phyloP scores from a whole-genome alignment of 345 rosid genomes.

The Hirschfeldia incana region DNA sequence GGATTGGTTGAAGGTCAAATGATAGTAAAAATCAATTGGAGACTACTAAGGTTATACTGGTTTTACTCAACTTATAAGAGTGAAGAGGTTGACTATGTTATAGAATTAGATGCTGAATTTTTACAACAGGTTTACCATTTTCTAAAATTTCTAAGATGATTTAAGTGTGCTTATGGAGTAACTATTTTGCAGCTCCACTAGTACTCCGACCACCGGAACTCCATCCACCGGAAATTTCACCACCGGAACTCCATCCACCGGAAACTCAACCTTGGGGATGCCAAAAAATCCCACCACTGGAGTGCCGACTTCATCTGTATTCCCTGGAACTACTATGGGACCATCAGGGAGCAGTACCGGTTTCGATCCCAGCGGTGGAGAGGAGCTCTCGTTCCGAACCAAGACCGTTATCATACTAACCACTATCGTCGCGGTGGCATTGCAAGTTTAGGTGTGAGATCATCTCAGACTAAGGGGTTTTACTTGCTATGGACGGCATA shows the following conservation, averaged over 20 bases:
- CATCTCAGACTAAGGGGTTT: not conserved
- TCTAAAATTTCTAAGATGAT: not conserved
- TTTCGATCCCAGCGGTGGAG: constrained; percentile 34
- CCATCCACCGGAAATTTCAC: not conserved
- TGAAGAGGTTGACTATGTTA: not conserved
- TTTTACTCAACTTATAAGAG: not conserved
- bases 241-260: not conserved
- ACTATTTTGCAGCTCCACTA: constrained; percentile 17
- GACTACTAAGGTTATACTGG: not conserved
- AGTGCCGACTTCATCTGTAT: constrained; percentile 21
- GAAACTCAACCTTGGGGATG: constrained; percentile 7
- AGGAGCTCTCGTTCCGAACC: constrained; percentile 23
- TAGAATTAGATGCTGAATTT: not conserved
- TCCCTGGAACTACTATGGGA: constrained; percentile 36
- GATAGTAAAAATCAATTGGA: not conserved
- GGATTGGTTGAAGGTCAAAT: not conserved
- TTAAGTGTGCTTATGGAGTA: not conserved
- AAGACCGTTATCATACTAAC: constrained; percentile 11
- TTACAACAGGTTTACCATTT: not conserved
- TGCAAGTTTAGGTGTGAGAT: constrained; percentile 24
- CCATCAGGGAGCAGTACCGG: constrained; percentile 35
- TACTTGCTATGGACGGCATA: not conserved
- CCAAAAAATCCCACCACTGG: not conserved
- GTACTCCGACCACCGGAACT: not conserved
- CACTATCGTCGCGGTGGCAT: constrained; percentile 10